A percentile compares a stretch with the other conserved stretches of the same genome.
Evolutionary conservation across 2,329 filamentous ascomycete genomes (phyloP).

Genomic region (Colletotrichum tropicale): DNA sequence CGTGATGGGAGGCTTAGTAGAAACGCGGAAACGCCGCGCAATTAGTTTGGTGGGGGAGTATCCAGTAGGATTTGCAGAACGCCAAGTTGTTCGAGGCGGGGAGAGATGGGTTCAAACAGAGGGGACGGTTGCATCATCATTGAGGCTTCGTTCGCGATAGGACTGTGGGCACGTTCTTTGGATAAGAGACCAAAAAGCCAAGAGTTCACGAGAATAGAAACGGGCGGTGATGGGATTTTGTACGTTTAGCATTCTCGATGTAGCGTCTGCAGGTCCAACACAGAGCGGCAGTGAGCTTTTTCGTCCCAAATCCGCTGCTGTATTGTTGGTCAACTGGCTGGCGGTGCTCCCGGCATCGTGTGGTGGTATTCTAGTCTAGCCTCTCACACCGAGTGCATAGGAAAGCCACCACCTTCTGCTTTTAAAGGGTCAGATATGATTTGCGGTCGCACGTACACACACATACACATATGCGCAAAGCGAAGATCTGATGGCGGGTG

Average conservation of each 20-base stretch:
- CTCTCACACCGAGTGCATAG: background rate
- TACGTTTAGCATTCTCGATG: background rate
- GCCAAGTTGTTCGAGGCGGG: background rate
- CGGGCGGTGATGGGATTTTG: background rate
- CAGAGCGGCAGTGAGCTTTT: background rate
- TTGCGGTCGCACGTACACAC: background rate
- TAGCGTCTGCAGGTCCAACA: background rate
- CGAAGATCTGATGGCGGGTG: background rate
- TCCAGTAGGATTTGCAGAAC: background rate
- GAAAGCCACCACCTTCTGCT: background rate
- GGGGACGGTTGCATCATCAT: background rate
- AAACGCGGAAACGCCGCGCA: background rate
- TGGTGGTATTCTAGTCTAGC: background rate
- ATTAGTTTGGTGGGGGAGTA: background rate
- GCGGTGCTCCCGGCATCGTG: background rate
- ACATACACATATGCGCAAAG: background rate
- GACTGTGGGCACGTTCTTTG: background rate
- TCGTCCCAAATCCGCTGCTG: background rate
- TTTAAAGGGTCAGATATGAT: background rate
- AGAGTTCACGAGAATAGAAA: constrained; percentile 10
- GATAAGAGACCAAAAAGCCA: background rate
- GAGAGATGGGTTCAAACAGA: background rate
- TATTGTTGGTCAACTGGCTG: background rate
- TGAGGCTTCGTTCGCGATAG: background rate
- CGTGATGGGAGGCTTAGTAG: background rate